A percentile compares a stretch with the other conserved stretches of the same genome.
Conservation (phyloP, 2,329 filamentous ascomycete genomes). For the Hysterium pulicare region DNA sequence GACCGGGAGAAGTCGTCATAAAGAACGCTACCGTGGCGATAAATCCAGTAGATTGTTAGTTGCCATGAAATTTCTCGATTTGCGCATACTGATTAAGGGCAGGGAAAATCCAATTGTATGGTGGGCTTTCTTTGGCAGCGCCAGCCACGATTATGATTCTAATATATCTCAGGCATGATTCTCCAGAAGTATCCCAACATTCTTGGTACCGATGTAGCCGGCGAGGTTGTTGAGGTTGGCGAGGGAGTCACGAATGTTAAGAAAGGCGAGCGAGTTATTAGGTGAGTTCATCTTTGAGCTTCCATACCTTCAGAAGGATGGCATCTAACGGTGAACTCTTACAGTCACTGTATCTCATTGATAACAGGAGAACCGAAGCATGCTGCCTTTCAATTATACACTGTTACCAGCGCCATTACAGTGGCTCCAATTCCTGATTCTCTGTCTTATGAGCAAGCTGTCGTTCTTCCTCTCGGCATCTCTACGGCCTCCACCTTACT, state of each 20-base stretch:
- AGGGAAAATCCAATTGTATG: constrained; percentile 10
- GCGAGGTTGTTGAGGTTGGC: constrained; percentile 35
- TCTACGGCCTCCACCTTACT: constrained; percentile 7
- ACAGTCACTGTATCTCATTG: constrained; percentile 12
- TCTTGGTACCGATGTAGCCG: constrained; percentile 38
- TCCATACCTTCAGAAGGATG: not conserved
- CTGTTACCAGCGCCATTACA: not conserved
- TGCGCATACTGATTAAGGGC: constrained; percentile 2
- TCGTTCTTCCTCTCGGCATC: constrained; percentile 7
- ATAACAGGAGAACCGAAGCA: constrained; percentile 17
- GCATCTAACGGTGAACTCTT: not conserved
- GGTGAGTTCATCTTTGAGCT: constrained; percentile 21
- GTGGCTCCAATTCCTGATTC: constrained; percentile 6
- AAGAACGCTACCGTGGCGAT: constrained; percentile 16
- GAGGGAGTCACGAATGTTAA: constrained; percentile 29
- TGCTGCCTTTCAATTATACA: constrained; percentile 30
- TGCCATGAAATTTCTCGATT: not conserved
- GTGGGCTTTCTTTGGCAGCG: not conserved
- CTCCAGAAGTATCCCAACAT: constrained; percentile 33
- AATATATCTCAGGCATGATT: constrained; percentile 17
- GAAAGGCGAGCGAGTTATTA: constrained; percentile 35
- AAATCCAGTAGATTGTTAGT: constrained; percentile 4
- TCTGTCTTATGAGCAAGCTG: constrained; percentile 4
- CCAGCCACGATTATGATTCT: not conserved
- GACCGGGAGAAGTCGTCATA: constrained; percentile 20